A percentile compares a stretch with the other conserved stretches of the same genome.
These are phyloP conservation scores for Sporothrix euskadiensis DNA, from an alignment of 2,329 filamentous ascomycete genomes.

Conservation along the genomic window DNA sequence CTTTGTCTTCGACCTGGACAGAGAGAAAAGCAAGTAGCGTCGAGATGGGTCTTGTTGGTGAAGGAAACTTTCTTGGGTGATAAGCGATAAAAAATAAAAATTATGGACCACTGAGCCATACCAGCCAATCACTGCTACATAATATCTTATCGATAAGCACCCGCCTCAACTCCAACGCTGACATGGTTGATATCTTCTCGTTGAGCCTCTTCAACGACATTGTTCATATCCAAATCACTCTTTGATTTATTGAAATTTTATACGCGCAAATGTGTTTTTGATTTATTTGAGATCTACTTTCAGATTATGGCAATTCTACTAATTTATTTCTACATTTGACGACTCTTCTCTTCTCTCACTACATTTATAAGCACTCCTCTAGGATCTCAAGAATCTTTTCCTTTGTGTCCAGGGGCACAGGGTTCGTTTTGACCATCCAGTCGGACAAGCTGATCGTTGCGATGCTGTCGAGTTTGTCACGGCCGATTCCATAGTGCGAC, in stretches of 20 bases:
- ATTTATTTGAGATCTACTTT: neutral
- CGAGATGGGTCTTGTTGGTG: neutral
- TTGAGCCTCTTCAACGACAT: neutral
- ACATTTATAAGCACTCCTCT: constrained; percentile 39
- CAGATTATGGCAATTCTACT: neutral
- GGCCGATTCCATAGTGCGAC: constrained; percentile 48
- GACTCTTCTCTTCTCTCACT: too few relatives aligned
- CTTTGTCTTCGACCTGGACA: neutral
- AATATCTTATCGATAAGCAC: constrained; percentile 17
- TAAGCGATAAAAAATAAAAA: constrained; percentile 10
- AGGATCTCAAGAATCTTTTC: constrained; percentile 52
- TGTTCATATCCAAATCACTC: neutral
- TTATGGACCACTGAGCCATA: neutral
- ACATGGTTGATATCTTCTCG: neutral
- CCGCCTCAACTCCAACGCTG: neutral
- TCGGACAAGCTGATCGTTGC: constrained; percentile 50
- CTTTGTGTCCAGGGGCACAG: constrained; percentile 47
- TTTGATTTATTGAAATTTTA: neutral
- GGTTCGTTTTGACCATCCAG: constrained; percentile 48
- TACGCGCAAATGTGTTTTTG: neutral
- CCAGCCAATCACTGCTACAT: constrained; percentile 5
- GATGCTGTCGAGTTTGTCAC: constrained; percentile 48
- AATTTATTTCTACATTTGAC: neutral
- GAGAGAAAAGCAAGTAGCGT: neutral
- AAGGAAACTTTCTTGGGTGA: neutral